A percentile compares a stretch with the other conserved stretches of the same genome.
These are phyloP conservation scores for Salinomyces thailandicus DNA, from an alignment of 2,329 filamentous ascomycete species.

Conservation along the genomic window DNA sequence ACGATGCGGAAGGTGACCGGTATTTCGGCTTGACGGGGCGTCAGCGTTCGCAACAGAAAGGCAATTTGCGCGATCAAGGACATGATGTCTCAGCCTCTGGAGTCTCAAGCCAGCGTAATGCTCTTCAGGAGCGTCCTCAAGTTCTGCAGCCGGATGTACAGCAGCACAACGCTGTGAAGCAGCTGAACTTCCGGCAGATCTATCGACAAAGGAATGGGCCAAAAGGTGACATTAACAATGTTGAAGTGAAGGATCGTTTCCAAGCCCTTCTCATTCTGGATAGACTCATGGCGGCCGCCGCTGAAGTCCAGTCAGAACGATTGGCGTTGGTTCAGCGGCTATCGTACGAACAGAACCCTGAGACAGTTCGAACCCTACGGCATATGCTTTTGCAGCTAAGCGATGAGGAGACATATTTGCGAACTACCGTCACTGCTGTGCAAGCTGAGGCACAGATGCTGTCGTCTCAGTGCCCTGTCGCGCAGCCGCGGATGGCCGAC, in stretches of 20 bases:
- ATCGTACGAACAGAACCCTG: background rate
- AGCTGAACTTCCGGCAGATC: no score
- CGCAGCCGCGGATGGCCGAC: background rate
- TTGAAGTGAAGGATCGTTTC: background rate
- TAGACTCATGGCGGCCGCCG: background rate
- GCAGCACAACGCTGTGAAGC: background rate
- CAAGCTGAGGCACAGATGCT: no score
- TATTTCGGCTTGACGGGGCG: slow-evolving; percentile 4
- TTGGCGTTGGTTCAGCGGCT: background rate
- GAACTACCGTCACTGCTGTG: background rate
- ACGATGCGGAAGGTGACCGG: slow-evolving; percentile 7
- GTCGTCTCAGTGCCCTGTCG: no score
- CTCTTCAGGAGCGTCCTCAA: background rate
- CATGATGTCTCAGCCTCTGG: background rate
- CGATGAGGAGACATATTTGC: background rate
- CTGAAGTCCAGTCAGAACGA: background rate
- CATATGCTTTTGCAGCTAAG: background rate
- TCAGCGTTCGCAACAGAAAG: background rate
- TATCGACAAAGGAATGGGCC: no score
- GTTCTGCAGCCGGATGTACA: background rate
- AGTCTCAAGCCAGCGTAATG: background rate
- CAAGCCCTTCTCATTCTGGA: background rate
- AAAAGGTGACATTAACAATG: background rate
- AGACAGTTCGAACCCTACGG: background rate
- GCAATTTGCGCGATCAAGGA: slow-evolving; percentile 3